Evolutionary conservation across 148 eudicot genomes (phyloP).

Genomic region (Camellia sinensis): DNA sequence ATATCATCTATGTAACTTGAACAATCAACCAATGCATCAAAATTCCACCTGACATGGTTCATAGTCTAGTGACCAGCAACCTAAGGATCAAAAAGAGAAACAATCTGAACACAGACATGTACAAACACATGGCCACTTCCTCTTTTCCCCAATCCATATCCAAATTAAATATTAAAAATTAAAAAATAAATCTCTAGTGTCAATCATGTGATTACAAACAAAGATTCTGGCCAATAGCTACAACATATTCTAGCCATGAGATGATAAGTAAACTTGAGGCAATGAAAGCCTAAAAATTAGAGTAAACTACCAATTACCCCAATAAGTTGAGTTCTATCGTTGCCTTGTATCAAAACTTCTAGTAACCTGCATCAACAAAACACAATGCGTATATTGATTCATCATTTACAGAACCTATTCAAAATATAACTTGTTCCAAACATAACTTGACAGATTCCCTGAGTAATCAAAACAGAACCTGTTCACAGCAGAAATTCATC

Average conservation of each 20-base stretch:
- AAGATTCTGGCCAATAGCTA: not conserved
- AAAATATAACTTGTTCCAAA: too few relatives aligned
- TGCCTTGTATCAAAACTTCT: too few relatives aligned
- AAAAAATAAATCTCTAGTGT: not conserved
- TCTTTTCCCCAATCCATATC: not conserved
- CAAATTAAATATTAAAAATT: not conserved
- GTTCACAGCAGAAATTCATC: too few relatives aligned
- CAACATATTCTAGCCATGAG: slow-evolving; percentile 14
- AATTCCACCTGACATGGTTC: not conserved
- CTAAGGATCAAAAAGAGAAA: not conserved
- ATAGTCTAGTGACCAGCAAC: not conserved
- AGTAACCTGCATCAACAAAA: too few relatives aligned
- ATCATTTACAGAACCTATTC: too few relatives aligned
- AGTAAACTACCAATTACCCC: slow-evolving; percentile 47
- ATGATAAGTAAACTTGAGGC: not conserved
- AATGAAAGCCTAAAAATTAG: slow-evolving; percentile 6
- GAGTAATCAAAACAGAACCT: too few relatives aligned
- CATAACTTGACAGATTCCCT: too few relatives aligned
- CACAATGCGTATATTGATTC: too few relatives aligned
- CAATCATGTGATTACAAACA: not conserved
- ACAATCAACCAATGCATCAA: too few relatives aligned
- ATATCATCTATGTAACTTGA: too few relatives aligned
- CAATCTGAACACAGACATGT: not conserved
- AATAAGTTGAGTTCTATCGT: slow-evolving; percentile 73
- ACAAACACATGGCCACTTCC: not conserved